Conservation (phyloP, 148 eudicot genomes). For the Heliamphora exappendiculata region DNA sequence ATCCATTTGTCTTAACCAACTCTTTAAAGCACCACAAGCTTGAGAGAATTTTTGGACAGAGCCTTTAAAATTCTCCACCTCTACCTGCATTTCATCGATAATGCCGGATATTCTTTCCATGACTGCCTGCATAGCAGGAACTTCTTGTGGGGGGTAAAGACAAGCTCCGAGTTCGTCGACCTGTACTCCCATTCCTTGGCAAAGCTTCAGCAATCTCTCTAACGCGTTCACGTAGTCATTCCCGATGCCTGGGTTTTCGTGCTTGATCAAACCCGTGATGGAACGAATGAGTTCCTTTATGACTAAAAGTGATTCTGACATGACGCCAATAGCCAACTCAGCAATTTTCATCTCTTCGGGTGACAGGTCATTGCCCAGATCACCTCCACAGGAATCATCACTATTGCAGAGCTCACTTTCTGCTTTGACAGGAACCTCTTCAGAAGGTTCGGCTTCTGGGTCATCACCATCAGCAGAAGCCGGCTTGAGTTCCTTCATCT, state of each 20-base stretch:
- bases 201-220: slow-evolving; percentile 61
- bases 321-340: slow-evolving; percentile 35
- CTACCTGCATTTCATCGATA: slow-evolving; percentile 42
- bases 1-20: slow-evolving; percentile 33
- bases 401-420: slow-evolving; percentile 23
- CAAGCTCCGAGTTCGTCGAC: slow-evolving; percentile 91
- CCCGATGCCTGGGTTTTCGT: slow-evolving; percentile 25
- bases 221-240: slow-evolving; percentile 33
- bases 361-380: slow-evolving; percentile 66
- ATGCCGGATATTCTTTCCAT: slow-evolving; percentile 30
- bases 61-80: slow-evolving; percentile 35
- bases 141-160: slow-evolving; percentile 90
- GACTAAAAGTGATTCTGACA: slow-evolving; percentile 45
- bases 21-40: slow-evolving; percentile 40
- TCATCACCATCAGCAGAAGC: slow-evolving; percentile 44
- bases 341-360: slow-evolving; percentile 78
- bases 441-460: slow-evolving; percentile 18
- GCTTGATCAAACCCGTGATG: slow-evolving; percentile 54
- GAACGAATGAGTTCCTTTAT: slow-evolving; percentile 70
- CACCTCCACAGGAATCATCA: slow-evolving; percentile 34
- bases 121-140: slow-evolving; percentile 42
- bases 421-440: slow-evolving; percentile 13
- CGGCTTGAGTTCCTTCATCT: slow-evolving; percentile 76
- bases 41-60: slow-evolving; percentile 36
- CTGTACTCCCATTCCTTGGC: slow-evolving; percentile 51